Evolutionary conservation across 805 yeast genomes (phyloP).

Genomic region (Metschnikowia hibisci): DNA sequence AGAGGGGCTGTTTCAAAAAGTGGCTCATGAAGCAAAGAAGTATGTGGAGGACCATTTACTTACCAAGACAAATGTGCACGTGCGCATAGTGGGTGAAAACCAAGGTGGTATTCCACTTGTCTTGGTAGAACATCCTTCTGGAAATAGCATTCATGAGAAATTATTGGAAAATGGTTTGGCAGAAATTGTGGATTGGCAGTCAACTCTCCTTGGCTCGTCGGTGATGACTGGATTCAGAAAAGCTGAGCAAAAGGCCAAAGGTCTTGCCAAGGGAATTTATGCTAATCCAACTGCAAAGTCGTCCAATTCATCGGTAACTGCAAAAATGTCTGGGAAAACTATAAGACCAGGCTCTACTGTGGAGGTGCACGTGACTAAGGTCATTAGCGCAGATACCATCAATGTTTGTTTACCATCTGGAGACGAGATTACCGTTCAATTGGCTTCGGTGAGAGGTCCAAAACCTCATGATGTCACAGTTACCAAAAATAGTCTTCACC

Average conservation of each 20-base stretch:
- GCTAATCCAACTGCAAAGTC: slow-evolving; percentile 19
- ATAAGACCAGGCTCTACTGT: slow-evolving; percentile 46
- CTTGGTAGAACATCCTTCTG: slow-evolving; percentile 66
- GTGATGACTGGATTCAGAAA: slow-evolving; percentile 59
- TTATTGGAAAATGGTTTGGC: slow-evolving; percentile 69
- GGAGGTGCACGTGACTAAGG: slow-evolving; percentile 52
- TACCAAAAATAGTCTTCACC: slow-evolving; percentile 28
- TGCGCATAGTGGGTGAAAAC: slow-evolving; percentile 55
- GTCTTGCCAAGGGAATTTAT: slow-evolving; percentile 51
- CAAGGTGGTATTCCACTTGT: slow-evolving; percentile 61
- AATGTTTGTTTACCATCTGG: slow-evolving; percentile 48
- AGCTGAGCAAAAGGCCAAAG: slow-evolving; percentile 62
- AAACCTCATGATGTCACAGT: slow-evolving; percentile 54
- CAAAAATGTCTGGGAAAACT: slow-evolving; percentile 12
- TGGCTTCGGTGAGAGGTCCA: slow-evolving; percentile 76
- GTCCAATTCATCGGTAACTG: slow-evolving; percentile 6
- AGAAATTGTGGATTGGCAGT: slow-evolving; percentile 78
- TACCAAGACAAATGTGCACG: slow-evolving; percentile 49
- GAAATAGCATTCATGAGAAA: slow-evolving; percentile 63
- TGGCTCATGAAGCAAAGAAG: slow-evolving; percentile 60
- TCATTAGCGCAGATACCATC: slow-evolving; percentile 67
- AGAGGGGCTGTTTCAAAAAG: slow-evolving; percentile 26
- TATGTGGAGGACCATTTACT: slow-evolving; percentile 63
- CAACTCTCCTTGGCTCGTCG: slow-evolving; percentile 59
- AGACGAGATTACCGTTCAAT: slow-evolving; percentile 61